These are phyloP conservation scores for Cucurbita maxima DNA, from an alignment of 306 rosid genomes.

Conservation along the genomic window DNA sequence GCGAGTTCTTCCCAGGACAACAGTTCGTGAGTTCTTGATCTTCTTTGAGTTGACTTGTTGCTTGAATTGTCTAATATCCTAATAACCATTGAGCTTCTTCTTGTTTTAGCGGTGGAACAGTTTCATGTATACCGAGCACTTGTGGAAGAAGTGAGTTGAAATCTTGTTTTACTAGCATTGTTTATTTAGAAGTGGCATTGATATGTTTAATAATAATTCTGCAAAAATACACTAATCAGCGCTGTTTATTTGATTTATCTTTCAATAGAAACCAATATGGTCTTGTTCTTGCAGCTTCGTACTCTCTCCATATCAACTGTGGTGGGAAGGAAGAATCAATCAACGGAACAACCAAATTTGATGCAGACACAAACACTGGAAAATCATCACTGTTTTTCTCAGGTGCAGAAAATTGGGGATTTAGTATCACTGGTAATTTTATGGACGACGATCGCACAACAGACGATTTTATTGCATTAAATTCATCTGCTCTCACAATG, in stretches of 20 bases:
- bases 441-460: background rate
- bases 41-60: background rate
- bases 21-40: slow-evolving; percentile 29
- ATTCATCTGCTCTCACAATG: slow-evolving; percentile 14
- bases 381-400: slow-evolving; percentile 16
- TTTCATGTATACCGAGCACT: slow-evolving; percentile 21
- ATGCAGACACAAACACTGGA: slow-evolving; percentile 17
- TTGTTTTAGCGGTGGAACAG: slow-evolving; percentile 18
- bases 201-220: background rate
- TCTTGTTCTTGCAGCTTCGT: slow-evolving; percentile 14
- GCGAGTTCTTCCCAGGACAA: slow-evolving; percentile 24
- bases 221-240: background rate
- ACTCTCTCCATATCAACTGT: slow-evolving; percentile 46
- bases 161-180: background rate
- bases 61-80: background rate
- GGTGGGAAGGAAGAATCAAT: slow-evolving; percentile 24
- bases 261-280: background rate
- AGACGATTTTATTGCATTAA: slow-evolving; percentile 8
- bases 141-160: slow-evolving; percentile 2
- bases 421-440: slow-evolving; percentile 41
- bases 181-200: background rate
- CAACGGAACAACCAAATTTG: slow-evolving; percentile 14
- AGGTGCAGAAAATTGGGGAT: slow-evolving; percentile 26
- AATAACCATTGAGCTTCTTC: background rate
- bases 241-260: background rate